Conservation (phyloP, 148 eudicot genomes). For the Rhododendron ferrugineum region DNA sequence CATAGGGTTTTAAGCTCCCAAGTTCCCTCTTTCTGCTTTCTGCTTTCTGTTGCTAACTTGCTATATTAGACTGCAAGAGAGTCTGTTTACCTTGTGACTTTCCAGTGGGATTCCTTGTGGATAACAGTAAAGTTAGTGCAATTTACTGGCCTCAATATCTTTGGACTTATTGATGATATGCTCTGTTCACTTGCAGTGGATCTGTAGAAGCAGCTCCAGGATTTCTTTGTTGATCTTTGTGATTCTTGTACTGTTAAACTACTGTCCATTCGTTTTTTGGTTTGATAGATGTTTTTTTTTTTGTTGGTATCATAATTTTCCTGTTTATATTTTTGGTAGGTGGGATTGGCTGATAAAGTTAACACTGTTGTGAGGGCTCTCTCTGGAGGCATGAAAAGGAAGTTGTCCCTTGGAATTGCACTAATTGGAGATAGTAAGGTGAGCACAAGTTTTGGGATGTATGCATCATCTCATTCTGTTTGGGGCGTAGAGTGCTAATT, state of each 20-base stretch:
- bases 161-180: not conserved
- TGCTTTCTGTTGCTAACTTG: not conserved
- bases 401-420: conserved; percentile 91
- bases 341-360: conserved; percentile 90
- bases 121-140: not conserved
- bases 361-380: conserved; percentile 73
- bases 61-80: not conserved
- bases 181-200: not conserved
- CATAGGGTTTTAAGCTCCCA: not conserved
- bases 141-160: not conserved
- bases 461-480: conserved; percentile 1
- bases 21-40: not conserved
- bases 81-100: conserved; percentile 1
- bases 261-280: not conserved
- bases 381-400: conserved; percentile 99
- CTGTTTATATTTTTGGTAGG: conserved; percentile 34
- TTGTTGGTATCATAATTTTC: not conserved
- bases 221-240: not conserved
- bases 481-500: not conserved
- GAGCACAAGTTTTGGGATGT: conserved; percentile 7
- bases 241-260: not conserved
- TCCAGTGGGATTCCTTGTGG: not conserved
- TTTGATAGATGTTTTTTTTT: not conserved
- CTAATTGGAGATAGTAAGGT: conserved; percentile 96
- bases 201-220: not conserved